Evolutionary conservation across 371 early-diverging fungal genomes (phyloP), one percentile per base, ranked within the genome.

Genomic region (Mucor circinelloides): DNA sequence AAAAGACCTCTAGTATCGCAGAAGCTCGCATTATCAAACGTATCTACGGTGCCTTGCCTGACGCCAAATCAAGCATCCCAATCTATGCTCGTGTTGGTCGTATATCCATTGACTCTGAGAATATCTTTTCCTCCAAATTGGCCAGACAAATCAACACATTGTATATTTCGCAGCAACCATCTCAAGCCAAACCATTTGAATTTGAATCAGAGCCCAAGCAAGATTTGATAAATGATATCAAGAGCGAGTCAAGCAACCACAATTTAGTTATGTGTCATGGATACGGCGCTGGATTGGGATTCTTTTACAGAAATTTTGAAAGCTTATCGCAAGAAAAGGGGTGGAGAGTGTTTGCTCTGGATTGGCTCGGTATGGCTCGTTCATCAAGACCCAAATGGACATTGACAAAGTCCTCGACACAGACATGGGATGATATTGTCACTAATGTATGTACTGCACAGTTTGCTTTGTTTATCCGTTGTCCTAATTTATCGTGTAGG

Each of bases 301-400:
- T 94, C 74, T 97, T 91, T 76, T 96, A 89, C 77, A 79, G 91
- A 67, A 96, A 95, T 75, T 94, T 85, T 74, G 82, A 84, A 60
- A 84, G 82, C 52, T 76, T 97, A 23, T 84, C 87, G 52, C 81
- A 88, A 64, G 77, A 89, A 27, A 84, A 85, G 15, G 89, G 88
- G 9, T 91, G 87, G 73, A 85, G 90, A 52, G 67, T 95, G 17
- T 94, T 91, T 71, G 83, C 94, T 8, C 86, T 96, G 55, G 83
- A 97, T 82, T 96, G 95, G 95, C 76, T 93, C 9, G 94, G 94
- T 19, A 94, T 93, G 94, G 94, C 93, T 6, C 84, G 91, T 63
- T 90, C 90, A 63, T 89, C 92, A n/a, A 75, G 94, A 12, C 91
- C 93, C 12, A 81, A 80, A 44, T 93, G 89, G 83, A 80, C 75